phyloP scores from a whole-genome alignment of 805 yeast genomes.

The Candida arabinofermentans region DNA sequence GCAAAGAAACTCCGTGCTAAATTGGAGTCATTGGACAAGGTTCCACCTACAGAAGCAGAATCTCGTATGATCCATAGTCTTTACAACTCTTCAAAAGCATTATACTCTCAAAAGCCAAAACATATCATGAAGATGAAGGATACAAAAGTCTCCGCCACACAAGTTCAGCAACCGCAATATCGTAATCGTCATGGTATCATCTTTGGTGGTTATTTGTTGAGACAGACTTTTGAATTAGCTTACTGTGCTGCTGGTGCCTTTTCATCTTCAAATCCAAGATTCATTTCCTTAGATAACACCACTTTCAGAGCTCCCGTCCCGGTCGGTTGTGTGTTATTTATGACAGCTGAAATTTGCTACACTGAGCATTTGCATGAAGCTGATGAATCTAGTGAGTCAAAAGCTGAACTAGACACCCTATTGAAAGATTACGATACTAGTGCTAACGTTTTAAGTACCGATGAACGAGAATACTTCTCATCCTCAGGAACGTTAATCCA shows the following conservation, averaged over 20 bases:
- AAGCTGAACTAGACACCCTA: slow-evolving; percentile 18
- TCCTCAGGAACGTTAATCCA: slow-evolving; percentile 87
- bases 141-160: slow-evolving; percentile 67
- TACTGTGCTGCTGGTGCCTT: slow-evolving; percentile 91
- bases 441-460: slow-evolving; percentile 49
- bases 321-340: slow-evolving; percentile 83
- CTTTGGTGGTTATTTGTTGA: slow-evolving; percentile 89
- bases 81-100: slow-evolving; percentile 53
- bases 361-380: slow-evolving; percentile 67
- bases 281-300: slow-evolving; percentile 85
- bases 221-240: slow-evolving; percentile 91
- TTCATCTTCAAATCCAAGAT: slow-evolving; percentile 80
- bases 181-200: slow-evolving; percentile 94
- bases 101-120: slow-evolving; percentile 39
- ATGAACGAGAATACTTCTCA: slow-evolving; percentile 56
- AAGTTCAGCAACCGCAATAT: slow-evolving; percentile 95
- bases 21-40: slow-evolving; percentile 51
- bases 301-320: slow-evolving; percentile 94
- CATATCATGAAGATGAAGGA: slow-evolving; percentile 65
- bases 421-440: slow-evolving; percentile 50
- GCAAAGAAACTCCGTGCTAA: slow-evolving; percentile 78
- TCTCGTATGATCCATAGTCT: slow-evolving; percentile 69
- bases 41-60: slow-evolving; percentile 78
- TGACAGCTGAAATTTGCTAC: slow-evolving; percentile 80
- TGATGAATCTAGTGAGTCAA: slow-evolving; percentile 25